These are phyloP conservation scores for Fusarium paranaense DNA, from an alignment of 2,329 filamentous ascomycete genomes.

Conservation along the genomic window DNA sequence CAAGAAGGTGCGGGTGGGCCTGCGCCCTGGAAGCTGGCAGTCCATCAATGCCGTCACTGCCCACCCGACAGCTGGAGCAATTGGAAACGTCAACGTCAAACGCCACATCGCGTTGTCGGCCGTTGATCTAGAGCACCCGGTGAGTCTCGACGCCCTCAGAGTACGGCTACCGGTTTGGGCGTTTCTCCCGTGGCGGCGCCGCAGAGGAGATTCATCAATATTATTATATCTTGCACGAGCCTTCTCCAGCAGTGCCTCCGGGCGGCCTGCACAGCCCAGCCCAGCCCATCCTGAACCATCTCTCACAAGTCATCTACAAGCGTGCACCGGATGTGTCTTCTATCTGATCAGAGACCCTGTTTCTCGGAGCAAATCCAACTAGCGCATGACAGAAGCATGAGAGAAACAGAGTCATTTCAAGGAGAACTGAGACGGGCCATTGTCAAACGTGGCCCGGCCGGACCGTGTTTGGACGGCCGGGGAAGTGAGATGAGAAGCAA, in stretches of 20 bases:
- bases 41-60: conserved; percentile 2
- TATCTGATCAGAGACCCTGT: conserved; percentile 16
- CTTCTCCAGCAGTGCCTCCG: background rate
- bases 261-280: background rate
- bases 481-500: conserved; percentile 27
- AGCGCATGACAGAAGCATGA: conserved; percentile 21
- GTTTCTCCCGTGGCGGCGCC: conserved; percentile 24
- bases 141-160: conserved; percentile 1
- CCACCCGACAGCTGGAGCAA: background rate
- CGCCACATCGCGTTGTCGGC: conserved; percentile 28
- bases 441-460: conserved; percentile 13
- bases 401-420: conserved; percentile 12
- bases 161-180: conserved; percentile 6
- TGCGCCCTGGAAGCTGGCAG: conserved; percentile 2
- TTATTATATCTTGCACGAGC: background rate
- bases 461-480: conserved; percentile 17
- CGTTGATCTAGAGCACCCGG: conserved; percentile 19
- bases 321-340: background rate
- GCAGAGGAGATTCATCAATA: conserved; percentile 8
- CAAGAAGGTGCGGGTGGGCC: background rate
- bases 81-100: conserved; percentile 22
- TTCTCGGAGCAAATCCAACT: conserved; percentile 12
- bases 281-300: background rate
- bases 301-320: background rate
- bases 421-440: conserved; percentile 1